Conservation (phyloP, 768 basidiomycete species). For the Mycena filopes region DNA sequence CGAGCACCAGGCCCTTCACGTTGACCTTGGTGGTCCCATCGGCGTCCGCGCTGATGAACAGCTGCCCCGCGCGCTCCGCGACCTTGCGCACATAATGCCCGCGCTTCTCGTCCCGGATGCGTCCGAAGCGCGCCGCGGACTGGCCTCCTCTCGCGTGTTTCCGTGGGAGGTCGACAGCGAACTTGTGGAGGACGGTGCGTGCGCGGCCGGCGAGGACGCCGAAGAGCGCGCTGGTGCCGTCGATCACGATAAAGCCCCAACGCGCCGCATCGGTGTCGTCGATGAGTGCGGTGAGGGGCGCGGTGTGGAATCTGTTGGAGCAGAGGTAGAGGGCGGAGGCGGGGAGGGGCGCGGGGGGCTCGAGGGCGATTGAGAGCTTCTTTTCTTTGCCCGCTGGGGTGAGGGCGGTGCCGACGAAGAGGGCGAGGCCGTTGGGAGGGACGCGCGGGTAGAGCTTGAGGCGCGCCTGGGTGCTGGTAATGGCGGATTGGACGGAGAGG, state of each 20-base stretch:
- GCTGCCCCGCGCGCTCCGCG: slow-evolving; percentile 95
- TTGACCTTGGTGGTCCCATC: too few species aligned
- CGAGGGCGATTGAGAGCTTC: slow-evolving; percentile 98
- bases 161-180: slow-evolving; percentile 98
- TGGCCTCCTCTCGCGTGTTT: slow-evolving; percentile 99
- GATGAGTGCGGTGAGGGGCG: slow-evolving; percentile 94
- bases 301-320: slow-evolving; percentile 99
- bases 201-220: slow-evolving; percentile 97
- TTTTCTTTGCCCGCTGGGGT: slow-evolving; percentile 99
- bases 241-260: slow-evolving; percentile 99
- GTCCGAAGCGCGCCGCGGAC: slow-evolving; percentile 99
- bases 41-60: slow-evolving; percentile 98
- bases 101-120: slow-evolving; percentile 98
- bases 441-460: slow-evolving; percentile 97
- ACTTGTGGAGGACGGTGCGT: slow-evolving; percentile 98
- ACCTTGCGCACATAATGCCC: slow-evolving; percentile 99
- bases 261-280: slow-evolving; percentile 98
- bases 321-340: slow-evolving; percentile 98
- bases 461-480: slow-evolving; percentile 97
- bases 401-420: slow-evolving; percentile 97
- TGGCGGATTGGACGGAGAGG: slow-evolving; percentile 96
- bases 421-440: slow-evolving; percentile 95
- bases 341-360: slow-evolving; percentile 99
- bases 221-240: slow-evolving; percentile 97
- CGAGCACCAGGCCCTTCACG: slow-evolving; percentile 93